These are phyloP conservation scores for Deinandra increscens DNA, from an alignment of 129 eudicot genomes.

Conservation along the genomic window DNA sequence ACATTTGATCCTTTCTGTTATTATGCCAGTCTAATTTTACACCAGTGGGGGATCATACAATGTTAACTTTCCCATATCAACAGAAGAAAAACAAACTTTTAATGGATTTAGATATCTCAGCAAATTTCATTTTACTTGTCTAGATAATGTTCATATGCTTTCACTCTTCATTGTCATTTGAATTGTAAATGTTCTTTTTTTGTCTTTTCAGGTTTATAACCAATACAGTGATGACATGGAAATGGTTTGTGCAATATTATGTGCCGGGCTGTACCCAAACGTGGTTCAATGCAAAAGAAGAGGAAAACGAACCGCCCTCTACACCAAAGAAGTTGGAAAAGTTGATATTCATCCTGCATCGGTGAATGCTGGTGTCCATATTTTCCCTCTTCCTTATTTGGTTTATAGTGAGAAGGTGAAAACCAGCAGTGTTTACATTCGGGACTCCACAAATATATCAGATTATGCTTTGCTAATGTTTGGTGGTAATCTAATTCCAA, in stretches of 20 bases:
- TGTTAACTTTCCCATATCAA: neutral
- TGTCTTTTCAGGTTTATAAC: conserved; percentile 69
- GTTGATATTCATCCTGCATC: conserved; percentile 97
- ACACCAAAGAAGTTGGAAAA: conserved; percentile 91
- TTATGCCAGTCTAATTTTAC: too few relatives aligned
- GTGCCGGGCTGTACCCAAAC: conserved; percentile 99
- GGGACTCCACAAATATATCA: conserved; percentile 89
- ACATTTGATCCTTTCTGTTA: too few relatives aligned
- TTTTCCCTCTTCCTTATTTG: conserved; percentile 90
- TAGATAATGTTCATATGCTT: neutral
- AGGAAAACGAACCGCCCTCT: conserved; percentile 87
- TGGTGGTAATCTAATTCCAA: conserved; percentile 79
- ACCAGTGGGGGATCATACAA: neutral
- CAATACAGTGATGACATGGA: conserved; percentile 81
- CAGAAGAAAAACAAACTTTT: neutral
- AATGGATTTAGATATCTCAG: neutral
- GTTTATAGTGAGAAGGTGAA: conserved; percentile 95
- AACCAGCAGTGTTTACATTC: conserved; percentile 66
- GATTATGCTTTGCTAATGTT: conserved; percentile 93
- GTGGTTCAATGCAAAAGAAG: conserved; percentile 95
- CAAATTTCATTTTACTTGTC: neutral
- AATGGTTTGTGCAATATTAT: conserved; percentile 86
- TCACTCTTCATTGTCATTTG: neutral
- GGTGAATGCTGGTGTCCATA: conserved; percentile 76
- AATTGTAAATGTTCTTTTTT: neutral